These are phyloP conservation scores for Pelargonium myrrhifolium DNA, from an alignment of 441 rosid genomes.

Conservation along the genomic window DNA sequence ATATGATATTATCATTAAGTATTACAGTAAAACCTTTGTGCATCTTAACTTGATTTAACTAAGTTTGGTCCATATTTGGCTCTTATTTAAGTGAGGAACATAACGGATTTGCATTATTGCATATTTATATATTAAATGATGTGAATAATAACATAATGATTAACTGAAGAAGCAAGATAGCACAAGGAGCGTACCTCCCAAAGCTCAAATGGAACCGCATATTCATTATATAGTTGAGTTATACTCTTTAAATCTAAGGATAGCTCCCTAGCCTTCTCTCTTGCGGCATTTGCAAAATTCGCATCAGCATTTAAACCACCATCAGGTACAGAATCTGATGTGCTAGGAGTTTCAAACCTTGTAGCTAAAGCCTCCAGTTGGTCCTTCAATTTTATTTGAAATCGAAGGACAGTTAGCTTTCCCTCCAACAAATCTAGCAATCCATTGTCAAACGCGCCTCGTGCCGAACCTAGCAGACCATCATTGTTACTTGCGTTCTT, in stretches of 20 bases:
- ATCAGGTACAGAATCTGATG: conserved; percentile 47
- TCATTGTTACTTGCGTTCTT: conserved; percentile 72
- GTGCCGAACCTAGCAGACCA: conserved; percentile 42
- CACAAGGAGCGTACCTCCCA: conserved; percentile 66
- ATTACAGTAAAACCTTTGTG: neutral
- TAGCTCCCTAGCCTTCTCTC: conserved; percentile 79
- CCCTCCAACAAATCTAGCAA: conserved; percentile 94
- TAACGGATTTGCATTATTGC: neutral
- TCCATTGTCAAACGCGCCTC: conserved; percentile 54
- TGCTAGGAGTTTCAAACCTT: conserved; percentile 40
- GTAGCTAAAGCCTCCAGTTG: conserved; percentile 69
- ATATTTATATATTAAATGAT: neutral
- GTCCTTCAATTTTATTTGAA: conserved; percentile 84
- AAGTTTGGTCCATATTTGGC: neutral
- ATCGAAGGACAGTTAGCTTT: conserved; percentile 81
- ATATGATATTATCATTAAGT: neutral
- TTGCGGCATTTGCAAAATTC: conserved; percentile 46
- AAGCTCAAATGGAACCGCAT: conserved; percentile 89
- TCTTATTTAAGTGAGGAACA: conserved; percentile 1
- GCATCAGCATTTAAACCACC: conserved; percentile 32
- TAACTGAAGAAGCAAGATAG: conserved; percentile 8
- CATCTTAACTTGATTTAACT: neutral
- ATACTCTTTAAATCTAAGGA: conserved; percentile 83
- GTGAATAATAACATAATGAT: conserved; percentile 4
- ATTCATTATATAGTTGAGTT: conserved; percentile 89